phyloP scores from a whole-genome alignment of 2,329 filamentous ascomycete genomes.

The Colletotrichum sidae region DNA sequence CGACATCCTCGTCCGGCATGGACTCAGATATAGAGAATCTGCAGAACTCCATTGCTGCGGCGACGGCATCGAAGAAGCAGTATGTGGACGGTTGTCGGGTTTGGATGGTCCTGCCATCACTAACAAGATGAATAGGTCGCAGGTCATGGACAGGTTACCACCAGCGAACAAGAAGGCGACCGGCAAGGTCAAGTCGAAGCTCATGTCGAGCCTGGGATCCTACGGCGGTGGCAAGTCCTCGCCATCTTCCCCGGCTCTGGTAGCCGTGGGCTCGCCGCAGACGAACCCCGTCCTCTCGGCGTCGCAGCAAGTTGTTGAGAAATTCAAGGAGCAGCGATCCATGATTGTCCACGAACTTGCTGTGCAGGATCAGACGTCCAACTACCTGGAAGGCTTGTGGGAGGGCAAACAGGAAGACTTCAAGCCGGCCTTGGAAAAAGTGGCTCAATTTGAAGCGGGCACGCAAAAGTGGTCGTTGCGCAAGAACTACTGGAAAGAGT shows the following conservation, averaged over 20 bases:
- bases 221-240: constrained; percentile 52
- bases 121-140: constrained; percentile 48
- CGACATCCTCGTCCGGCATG: constrained; percentile 53
- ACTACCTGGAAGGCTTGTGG: constrained; percentile 63
- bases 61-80: constrained; percentile 55
- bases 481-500: constrained; percentile 70
- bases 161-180: constrained; percentile 47
- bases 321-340: constrained; percentile 64
- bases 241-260: constrained; percentile 68
- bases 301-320: constrained; percentile 63
- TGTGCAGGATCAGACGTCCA: constrained; percentile 61
- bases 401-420: constrained; percentile 66
- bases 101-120: constrained; percentile 37
- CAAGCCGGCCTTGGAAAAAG: constrained; percentile 65
- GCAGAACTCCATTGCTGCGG: constrained; percentile 56
- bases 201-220: constrained; percentile 54
- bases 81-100: constrained; percentile 44
- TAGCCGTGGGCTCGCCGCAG: constrained; percentile 65
- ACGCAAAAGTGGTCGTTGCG: constrained; percentile 66
- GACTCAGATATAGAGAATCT: constrained; percentile 64
- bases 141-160: constrained; percentile 47
- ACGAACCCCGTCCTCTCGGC: constrained; percentile 61
- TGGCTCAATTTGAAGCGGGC: constrained; percentile 62
- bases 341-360: constrained; percentile 72
- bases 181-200: constrained; percentile 55